Base-by-base conservation (phyloP, 345 rosid genomes). In the Passiflora organensis region DNA sequence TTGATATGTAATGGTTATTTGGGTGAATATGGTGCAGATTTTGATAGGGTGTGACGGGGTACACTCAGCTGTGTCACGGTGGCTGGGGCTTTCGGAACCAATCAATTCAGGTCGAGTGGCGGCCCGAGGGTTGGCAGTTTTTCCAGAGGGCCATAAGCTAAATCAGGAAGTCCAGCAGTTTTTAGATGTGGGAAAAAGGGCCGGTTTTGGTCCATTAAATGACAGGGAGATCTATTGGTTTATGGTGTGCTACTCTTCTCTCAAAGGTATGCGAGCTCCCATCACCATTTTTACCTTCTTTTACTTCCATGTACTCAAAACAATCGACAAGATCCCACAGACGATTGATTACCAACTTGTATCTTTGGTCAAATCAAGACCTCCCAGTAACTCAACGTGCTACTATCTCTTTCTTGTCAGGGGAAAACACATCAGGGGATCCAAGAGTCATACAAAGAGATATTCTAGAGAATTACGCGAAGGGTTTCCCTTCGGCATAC, bases 21-120 rank as follows among this genome's bases (percentile, higher is more conserved):
- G 13, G 12, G 5, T 39, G 43, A 8, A 15, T 1, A 11, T 11
- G 9, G 43, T 12, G 9, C 32, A 70, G 76, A 70, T 69, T 6
- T 48, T 70, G 60, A 67, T 79, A n/a, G 83, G 83, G 25, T 79
- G 76, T 48, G 80, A 79, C 13, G 83, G 83, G 56, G 63, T 72
- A 34, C 75, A 72, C 65, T 79, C 76, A 0, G 39, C 53, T 25
- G 72, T 75, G 28, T 74, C 78, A 5, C 56, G 47, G 2, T 69
- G 67, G 74, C 39, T 79, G 19, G 76, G 74, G 36, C 65, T 79
- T 0, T 2, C 64, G 1, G 51, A 45, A 11, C 60, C 75, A 0
- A 55, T 63, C 18, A 8, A 57, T 47, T 48, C 75, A 0, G 75
- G 80, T 0, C 66, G 77, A 51, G 58, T 66, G 2, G 77, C 60